Conservation (phyloP, 2,329 filamentous ascomycete genomes). For the Beauveria scarabaeidicola region DNA sequence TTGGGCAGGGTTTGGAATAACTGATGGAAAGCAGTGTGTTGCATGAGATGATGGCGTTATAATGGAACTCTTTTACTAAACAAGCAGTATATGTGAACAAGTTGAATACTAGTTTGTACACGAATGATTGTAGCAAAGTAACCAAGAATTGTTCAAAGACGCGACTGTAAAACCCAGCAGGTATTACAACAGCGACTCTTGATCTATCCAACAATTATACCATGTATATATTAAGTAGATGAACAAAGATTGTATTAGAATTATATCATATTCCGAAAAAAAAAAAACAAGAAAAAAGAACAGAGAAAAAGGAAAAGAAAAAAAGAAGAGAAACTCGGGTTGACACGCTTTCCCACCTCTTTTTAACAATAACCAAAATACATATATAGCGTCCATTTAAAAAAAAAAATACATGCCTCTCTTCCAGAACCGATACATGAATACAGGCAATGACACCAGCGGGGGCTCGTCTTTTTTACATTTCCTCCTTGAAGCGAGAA, state of each 20-base stretch:
- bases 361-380: background rate
- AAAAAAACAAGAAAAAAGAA: background rate
- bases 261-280: background rate
- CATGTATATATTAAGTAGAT: background rate
- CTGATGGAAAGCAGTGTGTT: no score
- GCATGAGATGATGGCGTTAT: background rate
- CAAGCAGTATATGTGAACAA: background rate
- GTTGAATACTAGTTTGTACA: no score
- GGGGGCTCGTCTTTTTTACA: slow-evolving; percentile 20
- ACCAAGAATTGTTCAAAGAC: background rate
- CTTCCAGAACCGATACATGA: background rate
- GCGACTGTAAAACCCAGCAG: background rate
- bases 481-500: slow-evolving; percentile 51
- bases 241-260: background rate
- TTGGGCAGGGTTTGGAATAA: no score
- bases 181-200: no score
- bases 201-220: background rate
- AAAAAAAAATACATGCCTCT: background rate
- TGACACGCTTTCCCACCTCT: slow-evolving; percentile 2
- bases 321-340: background rate
- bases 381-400: background rate
- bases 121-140: background rate
- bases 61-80: background rate
- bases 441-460: background rate
- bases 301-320: no score